Percentiles rank a stretch among this genome's conserved stretches.
These are phyloP conservation scores for Suhomyces wounanorum DNA, from an alignment of 1,139 yeast genomes.

Conservation along the genomic window DNA sequence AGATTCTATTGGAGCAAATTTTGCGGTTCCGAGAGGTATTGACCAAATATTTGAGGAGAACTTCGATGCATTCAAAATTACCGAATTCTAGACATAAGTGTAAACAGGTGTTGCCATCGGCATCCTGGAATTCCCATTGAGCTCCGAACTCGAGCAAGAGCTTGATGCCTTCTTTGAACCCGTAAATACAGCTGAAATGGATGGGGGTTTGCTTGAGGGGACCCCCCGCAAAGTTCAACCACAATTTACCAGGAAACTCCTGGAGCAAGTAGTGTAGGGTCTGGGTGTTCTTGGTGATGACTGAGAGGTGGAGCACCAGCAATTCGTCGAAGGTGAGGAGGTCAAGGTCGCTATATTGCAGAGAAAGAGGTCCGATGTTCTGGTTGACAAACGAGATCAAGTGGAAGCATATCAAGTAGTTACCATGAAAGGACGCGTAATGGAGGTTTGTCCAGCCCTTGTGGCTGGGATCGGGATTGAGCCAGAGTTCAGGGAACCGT, in stretches of 20 bases:
- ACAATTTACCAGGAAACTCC: conserved; percentile 70
- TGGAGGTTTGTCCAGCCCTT: conserved; percentile 92
- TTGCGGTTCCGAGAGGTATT: conserved; percentile 22
- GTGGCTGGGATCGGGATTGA: conserved; percentile 62
- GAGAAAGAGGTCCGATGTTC: conserved; percentile 19
- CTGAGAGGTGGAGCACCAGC: conserved; percentile 77
- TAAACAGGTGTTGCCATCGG: conserved; percentile 71
- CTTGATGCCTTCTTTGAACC: conserved; percentile 70
- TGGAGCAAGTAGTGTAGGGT: conserved; percentile 80
- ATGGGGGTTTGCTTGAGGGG: conserved; percentile 63
- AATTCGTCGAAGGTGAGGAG: conserved; percentile 62
- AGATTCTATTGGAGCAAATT: conserved; percentile 42
- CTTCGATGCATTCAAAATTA: conserved; percentile 60
- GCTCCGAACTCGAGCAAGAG: conserved; percentile 82
- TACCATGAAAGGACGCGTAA: conserved; percentile 81
- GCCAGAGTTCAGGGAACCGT: conserved; percentile 75
- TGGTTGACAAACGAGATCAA: conserved; percentile 41
- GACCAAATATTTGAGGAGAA: conserved; percentile 47
- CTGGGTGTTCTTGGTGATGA: conserved; percentile 66
- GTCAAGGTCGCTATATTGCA: conserved; percentile 29
- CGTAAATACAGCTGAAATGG: conserved; percentile 69
- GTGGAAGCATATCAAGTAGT: conserved; percentile 74
- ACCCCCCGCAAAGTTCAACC: conserved; percentile 56
- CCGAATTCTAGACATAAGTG: conserved; percentile 85
- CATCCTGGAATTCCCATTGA: conserved; percentile 59